Percentiles rank a stretch among this genome's conserved stretches.
Evolutionary conservation across 768 basidiomycete genomes (phyloP).

Genomic region (Serendipita sp.): DNA sequence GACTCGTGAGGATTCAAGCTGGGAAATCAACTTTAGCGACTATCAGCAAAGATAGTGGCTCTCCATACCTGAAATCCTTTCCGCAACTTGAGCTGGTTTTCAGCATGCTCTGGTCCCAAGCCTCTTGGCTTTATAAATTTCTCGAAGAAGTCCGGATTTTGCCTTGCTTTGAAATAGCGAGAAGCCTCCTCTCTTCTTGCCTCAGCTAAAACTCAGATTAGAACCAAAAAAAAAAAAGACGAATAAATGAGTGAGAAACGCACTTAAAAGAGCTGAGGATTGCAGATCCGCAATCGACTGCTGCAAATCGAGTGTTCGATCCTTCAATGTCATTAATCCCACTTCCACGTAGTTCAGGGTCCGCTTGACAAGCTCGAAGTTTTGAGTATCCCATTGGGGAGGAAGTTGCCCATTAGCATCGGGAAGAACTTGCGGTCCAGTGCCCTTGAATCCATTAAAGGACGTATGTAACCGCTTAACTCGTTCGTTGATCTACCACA

Average conservation of each 20-base stretch:
- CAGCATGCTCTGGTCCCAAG: slow-evolving; percentile 78
- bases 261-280: slow-evolving; percentile 19
- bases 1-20: slow-evolving; percentile 58
- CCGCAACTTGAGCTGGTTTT: slow-evolving; percentile 63
- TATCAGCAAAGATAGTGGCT: slow-evolving; percentile 4
- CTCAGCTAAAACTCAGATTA: slow-evolving; percentile 33
- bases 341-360: slow-evolving; percentile 25
- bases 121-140: slow-evolving; percentile 56
- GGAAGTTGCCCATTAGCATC: neutral
- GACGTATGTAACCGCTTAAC: slow-evolving; percentile 3
- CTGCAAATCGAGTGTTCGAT: slow-evolving; percentile 12
- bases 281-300: slow-evolving; percentile 18
- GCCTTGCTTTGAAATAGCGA: slow-evolving; percentile 61
- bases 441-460: slow-evolving; percentile 5
- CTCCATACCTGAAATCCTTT: slow-evolving; percentile 48
- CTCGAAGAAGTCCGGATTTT: slow-evolving; percentile 55
- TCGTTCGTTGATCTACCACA: slow-evolving; percentile 21
- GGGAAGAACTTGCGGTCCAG: neutral
- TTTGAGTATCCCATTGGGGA: neutral
- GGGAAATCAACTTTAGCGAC: neutral
- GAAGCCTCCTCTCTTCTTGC: slow-evolving; percentile 71
- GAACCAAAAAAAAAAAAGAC: neutral
- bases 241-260: slow-evolving; percentile 6
- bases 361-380: slow-evolving; percentile 12
- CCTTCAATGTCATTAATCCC: slow-evolving; percentile 20